phyloP scores from a whole-genome alignment of 106 monocot genomes.

The Hemerocallis citrina region DNA sequence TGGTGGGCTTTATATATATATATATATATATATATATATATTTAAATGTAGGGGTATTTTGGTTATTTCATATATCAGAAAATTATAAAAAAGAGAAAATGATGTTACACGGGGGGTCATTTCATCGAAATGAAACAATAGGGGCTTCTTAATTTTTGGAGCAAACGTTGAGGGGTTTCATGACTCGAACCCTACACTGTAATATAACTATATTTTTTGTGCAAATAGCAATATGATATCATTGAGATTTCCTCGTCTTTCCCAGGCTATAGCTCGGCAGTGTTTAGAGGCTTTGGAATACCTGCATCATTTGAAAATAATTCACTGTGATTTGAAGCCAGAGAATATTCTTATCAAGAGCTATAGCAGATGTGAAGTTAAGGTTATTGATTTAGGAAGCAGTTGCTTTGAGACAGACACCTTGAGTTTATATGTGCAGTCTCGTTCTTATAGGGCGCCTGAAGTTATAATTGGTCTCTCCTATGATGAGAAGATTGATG shows the following conservation, averaged over 20 bases:
- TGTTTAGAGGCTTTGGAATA: conserved; percentile 85
- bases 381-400: conserved; percentile 96
- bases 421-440: conserved; percentile 76
- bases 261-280: conserved; percentile 70
- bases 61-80: no score
- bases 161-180: no score
- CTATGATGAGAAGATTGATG: conserved; percentile 84
- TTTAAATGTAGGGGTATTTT: no score
- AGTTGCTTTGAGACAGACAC: conserved; percentile 89
- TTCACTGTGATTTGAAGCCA: conserved; percentile 93
- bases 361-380: conserved; percentile 88
- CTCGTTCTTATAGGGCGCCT: conserved; percentile 94
- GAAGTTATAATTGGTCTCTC: conserved; percentile 85
- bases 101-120: no score
- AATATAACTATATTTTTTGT: no score
- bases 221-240: background rate
- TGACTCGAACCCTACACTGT: no score
- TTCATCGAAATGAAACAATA: no score
- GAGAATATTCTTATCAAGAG: conserved; percentile 97
- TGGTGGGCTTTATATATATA: no score
- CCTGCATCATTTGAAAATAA: conserved; percentile 68
- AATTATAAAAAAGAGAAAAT: no score
- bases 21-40: no score
- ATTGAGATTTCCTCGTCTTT: conserved; percentile 1
- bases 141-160: no score